A percentile compares a stretch with the other conserved stretches of the same genome.
Evolutionary conservation across 1,284 basidiomycete genomes (phyloP).

Genomic region (Anthracocystis panici-leucophaei): DNA sequence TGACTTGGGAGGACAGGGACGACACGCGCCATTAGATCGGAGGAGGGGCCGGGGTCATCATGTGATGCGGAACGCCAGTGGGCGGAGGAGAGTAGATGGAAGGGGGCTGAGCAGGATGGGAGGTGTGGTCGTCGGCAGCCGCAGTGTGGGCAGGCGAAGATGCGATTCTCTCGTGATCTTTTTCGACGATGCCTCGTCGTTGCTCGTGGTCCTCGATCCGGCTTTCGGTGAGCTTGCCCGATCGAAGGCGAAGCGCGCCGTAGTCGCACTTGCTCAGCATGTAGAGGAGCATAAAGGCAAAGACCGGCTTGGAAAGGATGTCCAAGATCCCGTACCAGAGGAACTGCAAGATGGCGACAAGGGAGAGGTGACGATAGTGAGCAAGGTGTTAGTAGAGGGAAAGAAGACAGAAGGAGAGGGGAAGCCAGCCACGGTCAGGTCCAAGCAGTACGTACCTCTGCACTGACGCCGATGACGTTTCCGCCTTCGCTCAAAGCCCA

Average conservation of each 20-base stretch:
- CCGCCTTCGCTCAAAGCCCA: conserved; percentile 74
- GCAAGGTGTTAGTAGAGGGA: conserved; percentile 33
- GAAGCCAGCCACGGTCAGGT: too few species aligned
- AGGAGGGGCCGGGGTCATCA: conserved; percentile 18
- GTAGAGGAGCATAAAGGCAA: conserved; percentile 54
- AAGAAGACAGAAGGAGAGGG: neutral
- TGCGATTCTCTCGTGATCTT: conserved; percentile 17
- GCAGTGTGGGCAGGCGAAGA: conserved; percentile 15
- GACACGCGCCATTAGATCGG: neutral
- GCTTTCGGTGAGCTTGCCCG: conserved; percentile 42
- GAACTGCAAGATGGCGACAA: conserved; percentile 59
- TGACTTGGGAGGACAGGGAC: neutral
- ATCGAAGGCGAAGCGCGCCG: conserved; percentile 35
- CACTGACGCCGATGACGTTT: conserved; percentile 71
- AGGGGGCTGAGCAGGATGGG: neutral
- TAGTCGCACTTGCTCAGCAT: conserved; percentile 50
- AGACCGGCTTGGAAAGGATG: conserved; percentile 72
- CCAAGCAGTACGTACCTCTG: conserved; percentile 20
- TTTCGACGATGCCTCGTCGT: conserved; percentile 15
- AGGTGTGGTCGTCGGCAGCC: neutral
- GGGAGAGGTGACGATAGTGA: conserved; percentile 58
- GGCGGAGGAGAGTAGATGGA: conserved; percentile 4
- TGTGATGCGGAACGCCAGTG: conserved; percentile 1
- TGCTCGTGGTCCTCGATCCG: conserved; percentile 15
- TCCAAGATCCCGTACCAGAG: conserved; percentile 76